Evolutionary conservation across 331 rosid genomes (phyloP).

Genomic region (Arachis monticola): DNA sequence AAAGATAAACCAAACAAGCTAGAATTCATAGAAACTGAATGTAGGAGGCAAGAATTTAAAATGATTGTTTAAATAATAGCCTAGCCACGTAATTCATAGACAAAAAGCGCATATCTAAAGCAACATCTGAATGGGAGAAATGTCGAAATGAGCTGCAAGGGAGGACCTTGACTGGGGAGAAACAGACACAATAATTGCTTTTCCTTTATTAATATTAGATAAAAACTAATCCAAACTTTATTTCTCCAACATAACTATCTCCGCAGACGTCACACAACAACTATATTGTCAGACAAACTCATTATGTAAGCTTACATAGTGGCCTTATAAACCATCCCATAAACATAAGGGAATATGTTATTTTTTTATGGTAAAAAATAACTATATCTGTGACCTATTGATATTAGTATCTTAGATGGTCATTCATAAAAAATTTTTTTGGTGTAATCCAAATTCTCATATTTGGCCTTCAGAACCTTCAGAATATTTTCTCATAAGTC

Average conservation of each 20-base stretch:
- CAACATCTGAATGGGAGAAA: slow-evolving; percentile 77
- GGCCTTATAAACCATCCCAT: slow-evolving; percentile 14
- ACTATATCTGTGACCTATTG: neutral
- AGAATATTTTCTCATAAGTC: neutral
- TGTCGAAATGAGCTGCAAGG: slow-evolving; percentile 81
- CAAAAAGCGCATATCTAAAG: slow-evolving; percentile 16
- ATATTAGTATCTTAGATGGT: neutral
- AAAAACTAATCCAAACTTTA: slow-evolving; percentile 97
- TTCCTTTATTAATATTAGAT: slow-evolving; percentile 66
- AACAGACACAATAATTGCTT: slow-evolving; percentile 73
- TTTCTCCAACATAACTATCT: slow-evolving; percentile 93
- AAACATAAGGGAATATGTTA: neutral
- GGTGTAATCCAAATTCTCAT: neutral
- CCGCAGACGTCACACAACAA: slow-evolving; percentile 95
- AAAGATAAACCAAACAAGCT: neutral
- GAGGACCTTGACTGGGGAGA: slow-evolving; percentile 98
- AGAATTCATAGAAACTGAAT: too few species aligned
- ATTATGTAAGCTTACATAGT: neutral
- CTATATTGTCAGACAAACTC: slow-evolving; percentile 53
- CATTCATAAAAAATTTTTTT: neutral
- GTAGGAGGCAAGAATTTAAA: too few species aligned
- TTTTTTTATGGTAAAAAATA: neutral
- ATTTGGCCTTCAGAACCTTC: neutral
- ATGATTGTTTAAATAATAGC: too few species aligned
- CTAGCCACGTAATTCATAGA: too few species aligned